Evolutionary conservation across 176 grass and related monocot genomes (phyloP), one percentile per base, ranked within the genome.

Genomic region (Rhynchospora tenuis): DNA sequence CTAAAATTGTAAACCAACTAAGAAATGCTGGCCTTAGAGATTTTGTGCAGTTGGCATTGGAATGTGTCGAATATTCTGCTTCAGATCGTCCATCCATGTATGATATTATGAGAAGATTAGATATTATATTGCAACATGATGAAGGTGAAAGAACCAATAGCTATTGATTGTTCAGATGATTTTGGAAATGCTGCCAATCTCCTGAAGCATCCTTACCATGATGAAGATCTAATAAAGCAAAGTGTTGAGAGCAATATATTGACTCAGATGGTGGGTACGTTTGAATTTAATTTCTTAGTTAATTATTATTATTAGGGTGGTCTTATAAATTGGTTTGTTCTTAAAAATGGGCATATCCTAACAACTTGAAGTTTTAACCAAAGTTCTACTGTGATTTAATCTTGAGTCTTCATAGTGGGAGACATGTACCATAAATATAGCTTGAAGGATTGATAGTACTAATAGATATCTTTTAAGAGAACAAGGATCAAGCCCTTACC

Each of bases 31-130:
- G 83, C 26, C 86, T 93, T 66, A 10, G 85, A 66, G 84, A 84
- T 58, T 93, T 88, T 78, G 88, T 90, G 83, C 91, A 90, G 73
- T 85, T 93, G 51, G 91, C 91, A 17, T 90, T 93, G 88, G 78
- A 31, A 51, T 93, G 91, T 86, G 85, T 93, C 6, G 66, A 90
- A 70, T 85, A 90, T 65, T 71, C 91, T 3, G 83, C 88, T 59
- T 81, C 64, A 69, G 23, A 14, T 54, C 83, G 86, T 24, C 88
- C 86, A 15, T 12, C 33, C 59, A 93, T 93, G 91, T 55, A 81
- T 31, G 79, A 60, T 67, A 85, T 93, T 5, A 81, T 93, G 11
- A 88, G 88, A 86, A 88, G 90, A 56, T 83, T 93, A 27, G 91
- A 93, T 70, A 72, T 86, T 23, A 90, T 90, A 88, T 86, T 93